A percentile compares a stretch with the other conserved stretches of the same genome.
phyloP scores from a whole-genome alignment of 2,329 filamentous ascomycete genomes.

The Byssochlamys sp. region DNA sequence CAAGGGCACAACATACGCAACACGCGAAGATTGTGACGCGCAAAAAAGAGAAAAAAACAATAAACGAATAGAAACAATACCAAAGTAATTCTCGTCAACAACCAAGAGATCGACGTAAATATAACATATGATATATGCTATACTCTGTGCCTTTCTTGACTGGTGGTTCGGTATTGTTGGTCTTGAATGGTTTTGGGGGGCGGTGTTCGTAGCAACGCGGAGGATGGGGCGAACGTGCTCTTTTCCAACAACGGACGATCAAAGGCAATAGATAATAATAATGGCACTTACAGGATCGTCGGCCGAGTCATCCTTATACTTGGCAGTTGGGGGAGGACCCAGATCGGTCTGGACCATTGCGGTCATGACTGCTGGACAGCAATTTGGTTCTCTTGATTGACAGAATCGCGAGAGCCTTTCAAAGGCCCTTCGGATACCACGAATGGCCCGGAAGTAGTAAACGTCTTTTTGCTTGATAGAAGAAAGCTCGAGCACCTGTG shows the following conservation, averaged over 20 bases:
- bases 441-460: slow-evolving; percentile 3
- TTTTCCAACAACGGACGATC: slow-evolving; percentile 6
- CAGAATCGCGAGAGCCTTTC: background rate
- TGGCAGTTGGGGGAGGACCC: slow-evolving; percentile 25
- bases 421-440: background rate
- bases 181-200: background rate
- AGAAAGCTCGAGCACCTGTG: slow-evolving; percentile 3
- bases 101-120: background rate
- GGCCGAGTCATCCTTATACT: slow-evolving; percentile 41
- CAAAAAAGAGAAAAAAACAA: slow-evolving; percentile 12
- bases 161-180: background rate
- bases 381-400: slow-evolving; percentile 12
- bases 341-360: slow-evolving; percentile 37
- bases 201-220: background rate
- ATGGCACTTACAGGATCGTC: slow-evolving; percentile 38
- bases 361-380: slow-evolving; percentile 28
- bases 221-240: background rate
- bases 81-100: background rate
- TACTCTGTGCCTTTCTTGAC: background rate
- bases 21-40: slow-evolving; percentile 15
- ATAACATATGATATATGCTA: background rate
- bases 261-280: slow-evolving; percentile 8
- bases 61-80: slow-evolving; percentile 2
- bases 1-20: slow-evolving; percentile 8
- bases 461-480: slow-evolving; percentile 1